These are phyloP conservation scores for Saccharata proteae DNA, from an alignment of 2,329 filamentous ascomycete genomes.

Conservation along the genomic window DNA sequence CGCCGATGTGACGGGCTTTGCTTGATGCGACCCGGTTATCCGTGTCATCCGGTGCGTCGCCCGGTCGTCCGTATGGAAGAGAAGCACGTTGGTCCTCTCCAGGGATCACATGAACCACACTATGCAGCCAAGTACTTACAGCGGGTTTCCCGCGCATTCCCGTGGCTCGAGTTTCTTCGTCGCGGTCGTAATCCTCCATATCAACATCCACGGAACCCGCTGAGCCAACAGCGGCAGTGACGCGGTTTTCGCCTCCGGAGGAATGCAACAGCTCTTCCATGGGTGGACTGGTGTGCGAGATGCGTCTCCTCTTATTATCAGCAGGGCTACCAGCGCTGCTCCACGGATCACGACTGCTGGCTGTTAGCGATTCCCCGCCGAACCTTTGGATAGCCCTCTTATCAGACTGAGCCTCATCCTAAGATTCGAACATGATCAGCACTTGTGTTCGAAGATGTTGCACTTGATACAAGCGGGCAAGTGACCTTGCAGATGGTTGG, in stretches of 20 bases:
- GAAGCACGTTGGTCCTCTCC: too few species aligned
- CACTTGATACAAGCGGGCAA: too few species aligned
- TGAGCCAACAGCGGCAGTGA: slow-evolving; percentile 16
- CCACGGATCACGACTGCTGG: slow-evolving; percentile 13
- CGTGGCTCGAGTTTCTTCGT: slow-evolving; percentile 15
- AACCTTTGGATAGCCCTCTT: slow-evolving; percentile 2
- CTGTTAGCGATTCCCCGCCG: background rate
- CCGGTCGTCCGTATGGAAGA: too few species aligned
- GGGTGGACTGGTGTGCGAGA: slow-evolving; percentile 9
- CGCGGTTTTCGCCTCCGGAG: slow-evolving; percentile 13
- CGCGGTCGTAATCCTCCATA: slow-evolving; percentile 16
- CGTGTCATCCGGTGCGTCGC: too few species aligned
- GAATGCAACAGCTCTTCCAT: too few species aligned
- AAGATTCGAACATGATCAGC: too few species aligned
- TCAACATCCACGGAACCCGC: slow-evolving; percentile 14
- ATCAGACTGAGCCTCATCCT: slow-evolving; percentile 3
- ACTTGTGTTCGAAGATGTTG: too few species aligned
- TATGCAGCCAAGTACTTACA: too few species aligned
- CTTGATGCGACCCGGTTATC: too few species aligned
- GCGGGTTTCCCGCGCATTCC: slow-evolving; percentile 17
- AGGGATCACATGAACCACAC: too few species aligned
- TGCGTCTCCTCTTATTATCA: slow-evolving; percentile 7
- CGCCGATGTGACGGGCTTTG: too few species aligned
- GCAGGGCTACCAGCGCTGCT: slow-evolving; percentile 12
- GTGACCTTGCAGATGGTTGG: too few species aligned